These are phyloP conservation scores for Nakazawaea holstii DNA, from an alignment of 805 yeast genomes.

Conservation along the genomic window DNA sequence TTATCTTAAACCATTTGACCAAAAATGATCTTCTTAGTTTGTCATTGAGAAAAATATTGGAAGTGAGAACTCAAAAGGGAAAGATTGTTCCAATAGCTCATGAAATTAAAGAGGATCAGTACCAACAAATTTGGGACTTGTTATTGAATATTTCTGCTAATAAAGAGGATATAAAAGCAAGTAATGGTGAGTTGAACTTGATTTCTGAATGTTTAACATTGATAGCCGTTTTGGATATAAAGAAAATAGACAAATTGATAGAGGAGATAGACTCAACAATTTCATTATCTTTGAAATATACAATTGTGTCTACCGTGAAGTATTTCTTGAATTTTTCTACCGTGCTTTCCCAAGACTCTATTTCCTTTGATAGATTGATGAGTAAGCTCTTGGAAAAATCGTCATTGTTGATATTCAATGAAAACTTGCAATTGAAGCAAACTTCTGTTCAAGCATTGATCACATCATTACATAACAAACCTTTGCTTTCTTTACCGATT, in stretches of 20 bases:
- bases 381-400: slow-evolving; percentile 20
- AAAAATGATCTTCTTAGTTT: slow-evolving; percentile 22
- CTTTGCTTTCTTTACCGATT: slow-evolving; percentile 38
- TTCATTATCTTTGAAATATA: slow-evolving; percentile 15
- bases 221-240: slow-evolving; percentile 14
- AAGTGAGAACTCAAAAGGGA: slow-evolving; percentile 10
- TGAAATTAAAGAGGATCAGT: slow-evolving; percentile 18
- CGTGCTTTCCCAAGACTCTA: slow-evolving; percentile 3
- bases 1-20: slow-evolving; percentile 27
- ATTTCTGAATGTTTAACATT: slow-evolving; percentile 21
- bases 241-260: slow-evolving; percentile 12
- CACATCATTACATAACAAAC: slow-evolving; percentile 53
- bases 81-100: slow-evolving; percentile 19
- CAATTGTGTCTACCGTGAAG: slow-evolving; percentile 25
- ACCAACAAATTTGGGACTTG: slow-evolving; percentile 10
- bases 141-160: background rate
- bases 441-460: slow-evolving; percentile 54
- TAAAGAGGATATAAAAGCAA: slow-evolving; percentile 3
- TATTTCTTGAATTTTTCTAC: slow-evolving; percentile 13
- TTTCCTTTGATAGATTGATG: slow-evolving; percentile 8
- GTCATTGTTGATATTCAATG: slow-evolving; percentile 20
- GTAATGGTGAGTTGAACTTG: slow-evolving; percentile 16
- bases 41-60: slow-evolving; percentile 18
- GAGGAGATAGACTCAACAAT: slow-evolving; percentile 13
- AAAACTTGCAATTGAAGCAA: slow-evolving; percentile 50